Evolutionary conservation across 2,329 filamentous ascomycete genomes (phyloP).

Genomic region (Fusarium agapanthi): DNA sequence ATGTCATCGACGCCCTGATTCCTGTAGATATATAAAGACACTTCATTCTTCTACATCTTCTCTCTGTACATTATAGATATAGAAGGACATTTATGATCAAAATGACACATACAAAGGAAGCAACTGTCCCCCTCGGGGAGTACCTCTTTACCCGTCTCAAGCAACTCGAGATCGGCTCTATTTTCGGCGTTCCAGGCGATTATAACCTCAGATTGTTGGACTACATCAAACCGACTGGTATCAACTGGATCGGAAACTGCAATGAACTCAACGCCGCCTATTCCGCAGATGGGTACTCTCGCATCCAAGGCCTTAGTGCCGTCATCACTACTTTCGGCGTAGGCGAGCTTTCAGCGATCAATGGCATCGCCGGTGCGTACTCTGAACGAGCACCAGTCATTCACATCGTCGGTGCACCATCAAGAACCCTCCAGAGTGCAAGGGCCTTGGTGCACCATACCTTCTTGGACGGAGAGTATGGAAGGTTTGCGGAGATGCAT

Average conservation of each 20-base stretch:
- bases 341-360: constrained; percentile 11
- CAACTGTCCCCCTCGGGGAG: background rate
- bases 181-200: constrained; percentile 14
- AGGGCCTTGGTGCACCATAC: background rate
- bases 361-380: constrained; percentile 3
- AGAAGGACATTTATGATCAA: background rate
- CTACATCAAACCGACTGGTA: constrained; percentile 1
- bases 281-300: constrained; percentile 8
- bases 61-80: background rate
- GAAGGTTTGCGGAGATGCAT: constrained; percentile 8
- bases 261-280: constrained; percentile 12
- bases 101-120: background rate
- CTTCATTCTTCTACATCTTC: background rate
- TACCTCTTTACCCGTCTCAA: constrained; percentile 14
- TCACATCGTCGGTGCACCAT: constrained; percentile 5
- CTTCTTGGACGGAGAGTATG: constrained; percentile 8
- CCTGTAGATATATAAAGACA: background rate
- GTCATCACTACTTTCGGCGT: constrained; percentile 14
- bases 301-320: background rate
- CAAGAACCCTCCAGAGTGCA: background rate
- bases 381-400: constrained; percentile 6
- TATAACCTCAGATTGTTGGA: constrained; percentile 18
- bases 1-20: background rate
- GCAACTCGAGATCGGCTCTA: constrained; percentile 3
- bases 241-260: constrained; percentile 15